phyloP scores from a whole-genome alignment of 2,329 filamentous ascomycete genomes.

The Herpotrichia juniperi region DNA sequence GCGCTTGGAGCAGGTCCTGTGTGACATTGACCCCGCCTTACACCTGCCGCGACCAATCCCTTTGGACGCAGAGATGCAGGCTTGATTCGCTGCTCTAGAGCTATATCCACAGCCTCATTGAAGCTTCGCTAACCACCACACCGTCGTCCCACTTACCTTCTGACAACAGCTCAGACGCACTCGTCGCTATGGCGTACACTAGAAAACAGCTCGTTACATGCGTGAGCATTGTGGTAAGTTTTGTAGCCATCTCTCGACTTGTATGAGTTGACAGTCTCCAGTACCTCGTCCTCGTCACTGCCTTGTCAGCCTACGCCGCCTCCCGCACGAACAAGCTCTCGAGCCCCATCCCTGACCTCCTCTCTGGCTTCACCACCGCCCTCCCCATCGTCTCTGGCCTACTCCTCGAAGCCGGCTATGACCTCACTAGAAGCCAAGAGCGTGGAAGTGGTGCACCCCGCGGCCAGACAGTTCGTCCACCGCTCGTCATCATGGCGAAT shows the following conservation, averaged over 20 bases:
- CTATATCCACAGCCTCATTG: too few species aligned
- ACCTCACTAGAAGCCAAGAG: conserved; percentile 40
- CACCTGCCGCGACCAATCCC: too few species aligned
- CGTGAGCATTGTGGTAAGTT: conserved; percentile 44
- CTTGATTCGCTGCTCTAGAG: too few species aligned
- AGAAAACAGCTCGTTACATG: conserved; percentile 47
- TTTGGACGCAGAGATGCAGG: too few species aligned
- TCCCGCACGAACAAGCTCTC: conserved; percentile 41
- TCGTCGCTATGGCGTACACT: conserved; percentile 40
- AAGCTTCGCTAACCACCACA: too few species aligned
- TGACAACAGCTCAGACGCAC: neutral
- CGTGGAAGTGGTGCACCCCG: conserved; percentile 34
- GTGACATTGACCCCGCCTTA: too few species aligned
- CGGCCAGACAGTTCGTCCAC: conserved; percentile 40
- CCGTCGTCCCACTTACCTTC: neutral
- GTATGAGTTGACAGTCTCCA: conserved; percentile 21
- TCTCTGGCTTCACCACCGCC: conserved; percentile 49
- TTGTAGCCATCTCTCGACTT: neutral
- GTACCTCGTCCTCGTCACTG: conserved; percentile 50
- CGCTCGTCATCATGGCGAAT: conserved; percentile 47
- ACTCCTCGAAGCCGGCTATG: conserved; percentile 47
- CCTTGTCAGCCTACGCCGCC: conserved; percentile 45
- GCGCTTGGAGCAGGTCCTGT: too few species aligned
- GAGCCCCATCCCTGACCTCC: conserved; percentile 50
- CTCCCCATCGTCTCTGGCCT: conserved; percentile 52